Evolutionary conservation across 164 flowering plant species (phyloP).

Genomic region (Stephania japonica): DNA sequence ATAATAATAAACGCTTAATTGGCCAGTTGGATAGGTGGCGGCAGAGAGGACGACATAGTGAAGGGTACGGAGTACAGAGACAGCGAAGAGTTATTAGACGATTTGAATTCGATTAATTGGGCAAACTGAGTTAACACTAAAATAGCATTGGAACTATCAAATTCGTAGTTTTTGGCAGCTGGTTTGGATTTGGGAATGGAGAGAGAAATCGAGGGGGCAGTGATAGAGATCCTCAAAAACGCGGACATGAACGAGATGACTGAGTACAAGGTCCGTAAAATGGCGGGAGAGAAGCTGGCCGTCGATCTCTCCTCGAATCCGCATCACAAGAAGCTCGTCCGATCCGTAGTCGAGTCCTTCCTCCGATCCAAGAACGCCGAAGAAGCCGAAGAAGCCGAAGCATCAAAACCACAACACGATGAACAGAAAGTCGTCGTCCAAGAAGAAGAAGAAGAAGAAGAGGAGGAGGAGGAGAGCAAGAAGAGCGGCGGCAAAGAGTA

Average conservation of each 20-base stretch:
- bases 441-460: slow-evolving; percentile 18
- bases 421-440: slow-evolving; percentile 17
- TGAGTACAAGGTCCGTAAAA: slow-evolving; percentile 52
- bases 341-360: slow-evolving; percentile 48
- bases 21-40: too few relatives aligned
- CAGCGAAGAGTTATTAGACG: too few relatives aligned
- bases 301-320: slow-evolving; percentile 49
- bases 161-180: too few relatives aligned
- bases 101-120: too few relatives aligned
- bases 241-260: slow-evolving; percentile 59
- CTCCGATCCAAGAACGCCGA: slow-evolving; percentile 26
- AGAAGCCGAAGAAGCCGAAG: slow-evolving; percentile 7
- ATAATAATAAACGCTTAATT: too few relatives aligned
- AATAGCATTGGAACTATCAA: too few relatives aligned
- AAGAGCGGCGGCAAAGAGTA: slow-evolving; percentile 35
- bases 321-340: slow-evolving; percentile 41
- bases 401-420: slow-evolving; percentile 2
- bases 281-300: slow-evolving; percentile 50
- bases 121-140: too few relatives aligned
- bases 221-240: slow-evolving; percentile 20
- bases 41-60: too few relatives aligned
- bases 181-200: not conserved
- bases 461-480: slow-evolving; percentile 21
- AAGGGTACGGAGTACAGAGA: too few relatives aligned
- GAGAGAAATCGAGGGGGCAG: slow-evolving; percentile 4